These are phyloP conservation scores for Anthracocystis walkeri DNA, from an alignment of 1,284 basidiomycete species.

Conservation along the genomic window DNA sequence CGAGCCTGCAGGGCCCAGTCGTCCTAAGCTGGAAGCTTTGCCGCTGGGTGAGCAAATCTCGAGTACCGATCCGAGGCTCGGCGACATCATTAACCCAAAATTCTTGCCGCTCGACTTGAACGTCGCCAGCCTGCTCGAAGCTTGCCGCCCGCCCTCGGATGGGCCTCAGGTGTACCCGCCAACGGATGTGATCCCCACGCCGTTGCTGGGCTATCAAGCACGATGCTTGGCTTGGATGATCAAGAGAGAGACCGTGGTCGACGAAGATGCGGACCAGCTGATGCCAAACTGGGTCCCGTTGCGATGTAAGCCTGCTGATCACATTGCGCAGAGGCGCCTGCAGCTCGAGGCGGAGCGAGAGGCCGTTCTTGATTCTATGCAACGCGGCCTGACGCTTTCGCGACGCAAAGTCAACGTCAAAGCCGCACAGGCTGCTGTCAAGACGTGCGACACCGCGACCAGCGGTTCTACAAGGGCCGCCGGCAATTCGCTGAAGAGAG, in stretches of 20 bases:
- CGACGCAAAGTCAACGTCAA: constrained; percentile 38
- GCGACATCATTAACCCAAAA: constrained; percentile 21
- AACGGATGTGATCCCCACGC: constrained; percentile 37
- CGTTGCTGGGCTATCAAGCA: constrained; percentile 44
- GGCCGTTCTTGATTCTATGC: constrained; percentile 29
- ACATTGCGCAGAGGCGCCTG: constrained; percentile 25
- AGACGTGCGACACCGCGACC: not conserved
- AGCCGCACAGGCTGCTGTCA: constrained; percentile 8
- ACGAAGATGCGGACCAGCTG: constrained; percentile 33
- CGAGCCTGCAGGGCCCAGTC: constrained; percentile 7
- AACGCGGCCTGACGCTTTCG: constrained; percentile 19
- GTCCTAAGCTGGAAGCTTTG: constrained; percentile 16
- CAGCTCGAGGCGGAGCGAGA: constrained; percentile 37
- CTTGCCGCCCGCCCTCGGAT: constrained; percentile 38
- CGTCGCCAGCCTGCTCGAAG: constrained; percentile 47
- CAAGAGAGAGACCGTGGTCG: constrained; percentile 34
- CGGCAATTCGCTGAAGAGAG: constrained; percentile 16
- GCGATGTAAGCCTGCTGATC: constrained; percentile 22
- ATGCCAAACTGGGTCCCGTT: constrained; percentile 50
- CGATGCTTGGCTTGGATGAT: constrained; percentile 54
- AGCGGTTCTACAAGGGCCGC: not conserved
- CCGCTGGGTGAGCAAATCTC: constrained; percentile 21
- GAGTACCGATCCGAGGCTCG: constrained; percentile 26
- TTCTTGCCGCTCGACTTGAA: constrained; percentile 45
- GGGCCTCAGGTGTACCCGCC: constrained; percentile 35